phyloP scores from a whole-genome alignment of 2,329 filamentous ascomycete species.

The Diplodia seriata region DNA sequence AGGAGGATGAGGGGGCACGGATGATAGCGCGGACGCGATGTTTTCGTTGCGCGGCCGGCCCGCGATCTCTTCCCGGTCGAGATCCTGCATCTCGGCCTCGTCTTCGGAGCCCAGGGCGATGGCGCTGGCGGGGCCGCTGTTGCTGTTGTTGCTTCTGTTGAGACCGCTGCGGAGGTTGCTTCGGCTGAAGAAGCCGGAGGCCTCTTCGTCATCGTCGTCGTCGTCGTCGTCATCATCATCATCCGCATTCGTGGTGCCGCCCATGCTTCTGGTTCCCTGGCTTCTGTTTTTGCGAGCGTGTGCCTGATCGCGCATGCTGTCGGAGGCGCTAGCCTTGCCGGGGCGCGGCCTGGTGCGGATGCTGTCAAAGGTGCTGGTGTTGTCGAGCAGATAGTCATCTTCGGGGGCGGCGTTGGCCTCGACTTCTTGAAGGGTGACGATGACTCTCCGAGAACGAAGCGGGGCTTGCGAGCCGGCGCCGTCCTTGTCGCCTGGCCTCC shows the following conservation, averaged over 20 bases:
- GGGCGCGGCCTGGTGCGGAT: neutral
- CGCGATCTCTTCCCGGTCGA: slow-evolving; percentile 47
- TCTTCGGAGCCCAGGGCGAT: slow-evolving; percentile 2
- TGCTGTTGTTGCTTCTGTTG: neutral
- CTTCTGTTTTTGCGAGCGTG: neutral
- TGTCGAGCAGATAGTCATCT: slow-evolving; percentile 46
- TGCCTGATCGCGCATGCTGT: neutral
- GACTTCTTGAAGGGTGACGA: slow-evolving; percentile 75
- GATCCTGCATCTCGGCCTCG: slow-evolving; percentile 41
- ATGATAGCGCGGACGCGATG: neutral
- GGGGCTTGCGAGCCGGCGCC: slow-evolving; percentile 46
- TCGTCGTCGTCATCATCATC: slow-evolving; percentile 43
- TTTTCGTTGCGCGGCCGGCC: slow-evolving; percentile 37
- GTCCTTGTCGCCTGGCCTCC: slow-evolving; percentile 51
- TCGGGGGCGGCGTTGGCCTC: slow-evolving; percentile 56
- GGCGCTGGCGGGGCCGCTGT: slow-evolving; percentile 8
- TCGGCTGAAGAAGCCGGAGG: slow-evolving; percentile 33
- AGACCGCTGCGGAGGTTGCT: neutral
- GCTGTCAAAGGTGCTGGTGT: slow-evolving; percentile 1
- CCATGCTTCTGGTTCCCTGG: slow-evolving; percentile 8
- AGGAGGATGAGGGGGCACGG: neutral
- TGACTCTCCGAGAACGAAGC: slow-evolving; percentile 61
- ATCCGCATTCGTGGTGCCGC: slow-evolving; percentile 29
- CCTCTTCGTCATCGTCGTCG: slow-evolving; percentile 44
- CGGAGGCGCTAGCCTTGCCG: slow-evolving; percentile 31